Evolutionary conservation across 1,284 basidiomycete genomes (phyloP), one percentile per base, ranked within the genome.

Genomic region (Trichosporon ovoides): DNA sequence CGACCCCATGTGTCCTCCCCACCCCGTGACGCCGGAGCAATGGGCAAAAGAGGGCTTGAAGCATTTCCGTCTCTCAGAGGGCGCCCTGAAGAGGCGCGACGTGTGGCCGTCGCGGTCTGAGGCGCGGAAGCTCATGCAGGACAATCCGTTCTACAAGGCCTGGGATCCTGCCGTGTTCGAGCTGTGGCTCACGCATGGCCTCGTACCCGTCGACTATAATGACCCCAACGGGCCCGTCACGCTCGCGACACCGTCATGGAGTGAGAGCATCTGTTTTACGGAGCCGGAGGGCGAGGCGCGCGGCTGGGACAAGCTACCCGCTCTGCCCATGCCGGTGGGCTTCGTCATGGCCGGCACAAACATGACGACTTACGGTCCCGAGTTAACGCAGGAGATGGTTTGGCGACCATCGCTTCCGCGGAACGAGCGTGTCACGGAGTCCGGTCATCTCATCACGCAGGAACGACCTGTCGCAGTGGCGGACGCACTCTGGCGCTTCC

Each of bases 151-250:
- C 58, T 73, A 64, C 64, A 53, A 51, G 13, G 28, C 55, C 6
- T 74, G 69, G 68, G 81, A 93, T 67, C 81, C 83, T 0, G 81
- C 79, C 0, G 85, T 85, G 6, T 81, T 95, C 31, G 78, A 83
- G 18, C 62, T 81, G 7, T 92, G 91, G 70, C 77, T 91, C 36
- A 79, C 86, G 24, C 82, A 85, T 63, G 89, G 83, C 6, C 77
- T 91, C 7, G 80, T 81, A 59, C 71, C 70, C 12, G 56, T 79
- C 31, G 71, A 61, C 49, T 49, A 43, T 18, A 16, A 1, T 18
- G 35, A 55, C 28, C 51, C 57, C 20, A 50, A 50, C 10, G 54
- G 54, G 0, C 19, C 33, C 3, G 72, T 75, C 10, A 61, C 65
- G 33, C 62, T 75, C 11, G 64, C 70, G 2, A 70, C 69, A 20